Conservation (phyloP, 2,329 filamentous ascomycete species). For the Dothideomycetes sp. region DNA sequence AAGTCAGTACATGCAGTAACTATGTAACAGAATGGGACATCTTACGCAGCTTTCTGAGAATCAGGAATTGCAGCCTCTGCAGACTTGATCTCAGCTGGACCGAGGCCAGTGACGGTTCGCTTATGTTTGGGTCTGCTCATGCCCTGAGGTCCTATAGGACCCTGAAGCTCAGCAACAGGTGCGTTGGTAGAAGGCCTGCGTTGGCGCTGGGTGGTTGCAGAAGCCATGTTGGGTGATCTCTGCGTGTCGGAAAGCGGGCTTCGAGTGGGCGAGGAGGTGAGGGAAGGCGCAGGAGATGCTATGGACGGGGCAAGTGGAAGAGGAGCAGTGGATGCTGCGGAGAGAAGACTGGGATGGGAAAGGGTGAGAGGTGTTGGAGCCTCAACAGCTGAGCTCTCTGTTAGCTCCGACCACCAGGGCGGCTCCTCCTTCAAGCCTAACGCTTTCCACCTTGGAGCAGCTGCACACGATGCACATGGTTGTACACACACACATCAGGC, state of each 20-base stretch:
- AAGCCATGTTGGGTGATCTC: conserved; percentile 16
- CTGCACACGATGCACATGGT: no score
- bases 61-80: conserved; percentile 90
- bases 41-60: conserved; percentile 66
- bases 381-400: no score
- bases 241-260: conserved; percentile 4
- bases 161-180: conserved; percentile 76
- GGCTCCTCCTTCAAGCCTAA: no score
- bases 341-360: no score
- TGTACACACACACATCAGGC: no score
- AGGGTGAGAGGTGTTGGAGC: no score
- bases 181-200: conserved; percentile 71
- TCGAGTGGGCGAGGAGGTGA: background rate
- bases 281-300: no score
- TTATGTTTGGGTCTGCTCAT: conserved; percentile 94
- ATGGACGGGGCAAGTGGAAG: no score
- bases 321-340: no score
- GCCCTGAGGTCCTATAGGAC: conserved; percentile 65
- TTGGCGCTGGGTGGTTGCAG: conserved; percentile 46
- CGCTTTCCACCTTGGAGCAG: no score
- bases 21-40: conserved; percentile 23
- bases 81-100: conserved; percentile 79
- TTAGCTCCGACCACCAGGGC: no score
- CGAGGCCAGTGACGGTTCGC: conserved; percentile 91
- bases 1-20: conserved; percentile 10